Conservation (phyloP, 345 rosid genomes). For the Adansonia digitata region DNA sequence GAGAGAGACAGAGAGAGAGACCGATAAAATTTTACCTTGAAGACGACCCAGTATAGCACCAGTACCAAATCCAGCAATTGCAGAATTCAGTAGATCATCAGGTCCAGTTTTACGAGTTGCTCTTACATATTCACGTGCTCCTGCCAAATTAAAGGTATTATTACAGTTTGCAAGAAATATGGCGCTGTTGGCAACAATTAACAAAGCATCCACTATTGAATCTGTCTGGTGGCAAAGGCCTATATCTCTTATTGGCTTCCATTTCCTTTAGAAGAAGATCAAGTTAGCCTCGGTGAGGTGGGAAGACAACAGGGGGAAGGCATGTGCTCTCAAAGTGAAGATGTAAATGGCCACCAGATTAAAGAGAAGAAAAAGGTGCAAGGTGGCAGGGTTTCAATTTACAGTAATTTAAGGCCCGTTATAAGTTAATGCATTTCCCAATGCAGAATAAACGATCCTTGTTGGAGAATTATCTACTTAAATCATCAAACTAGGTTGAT, state of each 20-base stretch:
- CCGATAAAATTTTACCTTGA: constrained; percentile 44
- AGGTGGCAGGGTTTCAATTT: background rate
- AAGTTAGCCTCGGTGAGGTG: background rate
- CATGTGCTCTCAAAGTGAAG: background rate
- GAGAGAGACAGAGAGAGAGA: background rate
- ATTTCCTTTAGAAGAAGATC: background rate
- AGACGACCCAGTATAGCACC: constrained; percentile 87
- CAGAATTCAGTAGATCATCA: constrained; percentile 68
- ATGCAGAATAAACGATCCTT: background rate
- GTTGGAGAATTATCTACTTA: background rate
- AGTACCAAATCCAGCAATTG: constrained; percentile 66
- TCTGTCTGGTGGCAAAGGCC: background rate
- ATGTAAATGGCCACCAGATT: background rate
- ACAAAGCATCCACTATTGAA: background rate
- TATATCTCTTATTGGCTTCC: background rate
- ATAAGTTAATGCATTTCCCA: background rate
- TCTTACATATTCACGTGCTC: constrained; percentile 78
- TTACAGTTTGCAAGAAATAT: background rate
- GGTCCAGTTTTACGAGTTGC: constrained; percentile 57
- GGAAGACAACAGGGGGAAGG: background rate
- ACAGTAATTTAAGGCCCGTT: background rate
- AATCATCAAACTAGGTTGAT: background rate
- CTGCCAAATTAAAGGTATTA: constrained; percentile 34
- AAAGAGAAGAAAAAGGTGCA: background rate
- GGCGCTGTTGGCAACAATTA: background rate